Conservation (phyloP, 805 yeast species). For the Torulaspora delbrueckii region DNA sequence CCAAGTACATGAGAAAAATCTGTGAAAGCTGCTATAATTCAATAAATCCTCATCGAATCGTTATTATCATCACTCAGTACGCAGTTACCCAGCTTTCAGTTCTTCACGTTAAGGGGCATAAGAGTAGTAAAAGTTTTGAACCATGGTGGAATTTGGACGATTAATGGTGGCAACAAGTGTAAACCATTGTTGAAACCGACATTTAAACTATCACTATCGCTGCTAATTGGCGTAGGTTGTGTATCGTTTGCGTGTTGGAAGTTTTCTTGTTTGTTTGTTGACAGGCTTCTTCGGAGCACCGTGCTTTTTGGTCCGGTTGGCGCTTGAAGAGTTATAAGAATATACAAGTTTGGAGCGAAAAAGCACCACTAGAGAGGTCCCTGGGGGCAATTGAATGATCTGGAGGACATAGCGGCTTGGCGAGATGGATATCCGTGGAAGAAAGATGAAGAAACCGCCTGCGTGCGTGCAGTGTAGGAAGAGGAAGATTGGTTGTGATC, state of each 20-base stretch:
- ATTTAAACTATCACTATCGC: not conserved
- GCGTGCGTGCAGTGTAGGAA: slow-evolving; percentile 34
- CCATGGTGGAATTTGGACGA: not conserved
- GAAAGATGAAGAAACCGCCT: slow-evolving; percentile 26
- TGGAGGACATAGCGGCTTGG: not conserved
- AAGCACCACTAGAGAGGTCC: not conserved
- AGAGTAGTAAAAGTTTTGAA: slow-evolving; percentile 7
- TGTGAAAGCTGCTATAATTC: not conserved
- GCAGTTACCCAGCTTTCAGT: slow-evolving; percentile 6
- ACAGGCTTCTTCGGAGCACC: slow-evolving; percentile 5
- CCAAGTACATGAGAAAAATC: not conserved
- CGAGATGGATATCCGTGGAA: slow-evolving; percentile 20
- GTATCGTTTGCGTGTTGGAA: slow-evolving; percentile 4
- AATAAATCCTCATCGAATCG: not conserved
- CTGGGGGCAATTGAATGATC: not conserved
- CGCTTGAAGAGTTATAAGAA: slow-evolving; percentile 2
- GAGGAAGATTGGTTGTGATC: slow-evolving; percentile 40
- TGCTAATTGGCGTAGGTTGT: not conserved
- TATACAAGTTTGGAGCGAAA: not conserved
- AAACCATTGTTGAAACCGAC: not conserved
- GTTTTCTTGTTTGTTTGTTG: slow-evolving; percentile 6
- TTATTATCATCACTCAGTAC: slow-evolving; percentile 6
- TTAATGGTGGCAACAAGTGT: not conserved
- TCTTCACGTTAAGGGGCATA: slow-evolving; percentile 6
- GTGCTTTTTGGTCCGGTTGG: slow-evolving; percentile 9